These are phyloP conservation scores for Fusarium phyllophilum DNA, from an alignment of 2,329 filamentous ascomycete species.

Conservation along the genomic window DNA sequence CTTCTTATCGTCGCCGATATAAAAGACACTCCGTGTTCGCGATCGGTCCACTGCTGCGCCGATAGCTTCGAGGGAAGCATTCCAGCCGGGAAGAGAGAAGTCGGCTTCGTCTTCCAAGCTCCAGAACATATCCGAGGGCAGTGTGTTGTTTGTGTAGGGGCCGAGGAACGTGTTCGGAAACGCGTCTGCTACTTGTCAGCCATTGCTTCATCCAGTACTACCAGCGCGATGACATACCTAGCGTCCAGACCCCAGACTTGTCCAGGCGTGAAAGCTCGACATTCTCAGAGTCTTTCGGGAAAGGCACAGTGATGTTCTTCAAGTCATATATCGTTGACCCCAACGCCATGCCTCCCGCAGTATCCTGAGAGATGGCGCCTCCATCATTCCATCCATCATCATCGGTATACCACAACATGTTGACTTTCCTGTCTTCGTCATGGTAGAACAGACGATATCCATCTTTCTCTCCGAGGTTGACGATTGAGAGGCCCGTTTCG, in stretches of 20 bases:
- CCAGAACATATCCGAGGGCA: not conserved
- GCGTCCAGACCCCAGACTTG: not conserved
- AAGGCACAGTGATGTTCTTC: not conserved
- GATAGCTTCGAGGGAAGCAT: not conserved
- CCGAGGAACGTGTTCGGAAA: not conserved
- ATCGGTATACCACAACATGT: not conserved
- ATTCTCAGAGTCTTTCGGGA: not conserved
- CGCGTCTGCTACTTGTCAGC: not conserved
- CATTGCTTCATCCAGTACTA: rapidly evolving
- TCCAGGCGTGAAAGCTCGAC: constrained; percentile 1
- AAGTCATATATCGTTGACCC: not conserved
- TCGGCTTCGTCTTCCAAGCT: not conserved
- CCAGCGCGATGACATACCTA: not conserved
- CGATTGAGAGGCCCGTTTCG: not conserved
- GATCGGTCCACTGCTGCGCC: constrained; percentile 1
- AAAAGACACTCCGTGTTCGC: not conserved
- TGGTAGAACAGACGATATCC: constrained; percentile 14
- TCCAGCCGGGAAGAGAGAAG: not conserved
- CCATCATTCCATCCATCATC: not conserved
- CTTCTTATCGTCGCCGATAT: not conserved
- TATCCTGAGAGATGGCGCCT: constrained; percentile 1
- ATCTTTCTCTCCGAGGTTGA: not conserved
- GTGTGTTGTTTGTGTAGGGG: not conserved
- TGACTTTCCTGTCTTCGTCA: not conserved
- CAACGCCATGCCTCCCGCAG: not conserved